Evolutionary conservation across 495 filamentous ascomycete species (phyloP), one percentile per base, ranked within the genome.

Genomic region (Penicillium ucsense): DNA sequence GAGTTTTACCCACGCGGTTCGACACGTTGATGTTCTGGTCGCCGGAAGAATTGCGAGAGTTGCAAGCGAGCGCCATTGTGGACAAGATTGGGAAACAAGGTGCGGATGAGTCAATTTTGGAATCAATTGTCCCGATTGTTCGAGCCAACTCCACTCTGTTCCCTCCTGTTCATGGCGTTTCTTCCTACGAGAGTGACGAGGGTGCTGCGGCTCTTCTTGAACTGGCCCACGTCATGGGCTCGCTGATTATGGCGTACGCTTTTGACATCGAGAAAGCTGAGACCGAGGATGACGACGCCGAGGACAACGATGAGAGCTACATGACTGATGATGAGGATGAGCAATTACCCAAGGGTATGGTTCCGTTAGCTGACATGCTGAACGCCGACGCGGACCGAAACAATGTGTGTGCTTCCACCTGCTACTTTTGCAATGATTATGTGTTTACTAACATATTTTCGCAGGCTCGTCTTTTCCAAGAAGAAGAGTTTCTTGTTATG

Each of bases 11-110:
- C 0, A 56, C 59, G n/a, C 59, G 75, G 12, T 94, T 97, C 51
- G 77, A 94, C 63, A 94, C 88, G 2, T 72, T 92, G 53, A 94
- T 95, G 79, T 96, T 90, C 67, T 97, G 91, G 91, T 76, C 82
- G 3, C 59, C 73, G 5, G 60, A 66, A 0, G 89, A 95, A 63
- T 68, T 95, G 10, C 61, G 65, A 3, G 75, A 86, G 53, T 77
- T 96, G 20, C 85, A 89, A 63, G 86, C 79, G 11, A 89, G 86
- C 54, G 77, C 84, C 4, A 80, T 95, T 31, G 61, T 83, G 6
- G 64, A 79, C 46, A 94, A 89, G 57, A 86, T 96, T 45, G 89
- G 88, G 12, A 86, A 81, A 42, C 65, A 76, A 8, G 72, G 76
- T 35, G 89, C 89, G 3, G 83, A 94, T 43, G 62, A 72, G 35